Evolutionary conservation across 331 rosid genomes (phyloP).

Genomic region (Spiraea crenata): DNA sequence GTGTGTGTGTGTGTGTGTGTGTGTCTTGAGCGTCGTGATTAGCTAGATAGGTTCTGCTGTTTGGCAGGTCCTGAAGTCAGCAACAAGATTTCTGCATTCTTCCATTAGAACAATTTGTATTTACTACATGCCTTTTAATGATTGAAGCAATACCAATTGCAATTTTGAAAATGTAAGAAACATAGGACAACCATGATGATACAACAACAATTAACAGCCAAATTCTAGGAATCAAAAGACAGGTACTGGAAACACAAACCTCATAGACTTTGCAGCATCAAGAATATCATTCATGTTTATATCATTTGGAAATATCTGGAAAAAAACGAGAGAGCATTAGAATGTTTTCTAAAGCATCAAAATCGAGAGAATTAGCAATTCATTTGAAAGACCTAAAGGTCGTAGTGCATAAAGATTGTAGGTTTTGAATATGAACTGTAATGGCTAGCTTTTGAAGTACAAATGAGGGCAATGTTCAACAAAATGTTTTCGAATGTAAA

Average conservation of each 20-base stretch:
- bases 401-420: neutral
- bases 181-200: neutral
- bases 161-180: neutral
- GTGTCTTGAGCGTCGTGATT: neutral
- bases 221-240: neutral
- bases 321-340: constrained; percentile 28
- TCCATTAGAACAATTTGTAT: neutral
- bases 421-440: neutral
- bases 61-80: neutral
- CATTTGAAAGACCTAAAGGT: neutral
- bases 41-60: neutral
- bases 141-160: neutral
- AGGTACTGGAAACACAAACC: constrained; percentile 42
- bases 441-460: neutral
- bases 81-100: no score
- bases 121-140: neutral
- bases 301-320: constrained; percentile 81
- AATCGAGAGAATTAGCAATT: neutral
- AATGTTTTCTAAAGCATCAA: neutral
- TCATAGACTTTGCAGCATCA: constrained; percentile 56
- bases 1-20: neutral
- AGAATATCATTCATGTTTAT: constrained; percentile 58
- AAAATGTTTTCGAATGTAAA: no score
- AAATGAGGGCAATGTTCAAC: neutral
- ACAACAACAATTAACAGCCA: neutral